Percentiles rank a stretch among this genome's conserved stretches.
phyloP scores from a whole-genome alignment of 1,284 basidiomycete species.

The Irpex sp. region DNA sequence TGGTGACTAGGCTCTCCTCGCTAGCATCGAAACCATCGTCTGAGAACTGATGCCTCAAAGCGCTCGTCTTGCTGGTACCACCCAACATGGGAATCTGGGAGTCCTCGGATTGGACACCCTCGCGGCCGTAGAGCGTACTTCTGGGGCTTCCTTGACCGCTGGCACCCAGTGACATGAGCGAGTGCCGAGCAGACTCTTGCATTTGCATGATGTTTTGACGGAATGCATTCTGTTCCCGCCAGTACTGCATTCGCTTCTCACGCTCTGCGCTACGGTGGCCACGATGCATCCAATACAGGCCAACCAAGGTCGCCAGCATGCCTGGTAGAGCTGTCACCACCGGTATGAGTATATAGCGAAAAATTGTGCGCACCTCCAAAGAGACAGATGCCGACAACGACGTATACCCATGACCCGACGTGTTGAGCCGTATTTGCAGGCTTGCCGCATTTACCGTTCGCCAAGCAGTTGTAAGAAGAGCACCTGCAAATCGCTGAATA shows the following conservation, averaged over 20 bases:
- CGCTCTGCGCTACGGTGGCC: constrained; percentile 71
- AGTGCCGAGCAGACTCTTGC: constrained; percentile 66
- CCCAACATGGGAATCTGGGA: constrained; percentile 51
- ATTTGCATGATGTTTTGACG: constrained; percentile 75
- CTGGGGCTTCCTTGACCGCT: constrained; percentile 36
- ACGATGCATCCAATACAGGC: constrained; percentile 68
- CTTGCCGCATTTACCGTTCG: constrained; percentile 57
- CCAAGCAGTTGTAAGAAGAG: constrained; percentile 69
- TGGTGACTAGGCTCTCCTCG: constrained; percentile 24
- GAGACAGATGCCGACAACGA: constrained; percentile 70
- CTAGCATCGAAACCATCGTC: constrained; percentile 41
- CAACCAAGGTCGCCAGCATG: constrained; percentile 65
- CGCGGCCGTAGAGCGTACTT: constrained; percentile 44
- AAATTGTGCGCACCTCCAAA: constrained; percentile 49
- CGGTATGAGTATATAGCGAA: background rate
- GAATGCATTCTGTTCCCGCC: constrained; percentile 83
- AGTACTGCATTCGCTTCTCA: constrained; percentile 80
- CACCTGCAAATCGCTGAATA: constrained; percentile 45
- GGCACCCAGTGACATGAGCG: constrained; percentile 48
- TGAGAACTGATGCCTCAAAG: constrained; percentile 49
- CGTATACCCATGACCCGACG: constrained; percentile 68
- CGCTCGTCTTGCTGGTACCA: constrained; percentile 46
- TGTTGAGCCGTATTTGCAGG: constrained; percentile 61
- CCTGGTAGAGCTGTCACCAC: constrained; percentile 37
- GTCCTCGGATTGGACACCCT: constrained; percentile 47